phyloP scores from a whole-genome alignment of 257 asterid species.

The Plectranthus barbatus region DNA sequence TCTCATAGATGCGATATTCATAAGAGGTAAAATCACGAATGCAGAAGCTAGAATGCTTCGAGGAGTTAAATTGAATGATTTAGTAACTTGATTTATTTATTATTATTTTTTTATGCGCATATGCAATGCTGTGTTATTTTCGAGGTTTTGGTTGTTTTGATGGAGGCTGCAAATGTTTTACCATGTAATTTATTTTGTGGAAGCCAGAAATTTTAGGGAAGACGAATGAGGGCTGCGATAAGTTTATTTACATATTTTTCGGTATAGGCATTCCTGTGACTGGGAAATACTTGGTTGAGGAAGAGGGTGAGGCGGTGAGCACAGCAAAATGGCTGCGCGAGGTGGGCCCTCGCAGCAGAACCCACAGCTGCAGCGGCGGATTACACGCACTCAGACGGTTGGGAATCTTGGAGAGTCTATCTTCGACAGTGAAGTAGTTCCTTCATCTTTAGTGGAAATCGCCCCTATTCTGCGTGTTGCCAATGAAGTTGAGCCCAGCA shows the following conservation, averaged over 20 bases:
- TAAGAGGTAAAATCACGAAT: no score
- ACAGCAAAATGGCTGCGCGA: slow-evolving; percentile 52
- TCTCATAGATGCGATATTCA: no score
- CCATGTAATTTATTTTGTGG: neutral
- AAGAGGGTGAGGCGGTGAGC: no score
- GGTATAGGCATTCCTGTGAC: slow-evolving; percentile 1
- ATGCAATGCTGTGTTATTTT: no score
- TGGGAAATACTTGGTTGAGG: slow-evolving; percentile 14
- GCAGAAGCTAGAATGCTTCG: no score
- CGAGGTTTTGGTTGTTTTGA: neutral
- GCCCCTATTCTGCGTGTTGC: slow-evolving; percentile 99
- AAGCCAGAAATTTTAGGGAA: neutral
- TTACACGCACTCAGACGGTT: slow-evolving; percentile 87
- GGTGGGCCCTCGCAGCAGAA: slow-evolving; percentile 57
- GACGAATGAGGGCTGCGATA: neutral
- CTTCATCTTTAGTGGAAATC: slow-evolving; percentile 92
- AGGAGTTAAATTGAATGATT: no score
- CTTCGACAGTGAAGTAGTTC: slow-evolving; percentile 96
- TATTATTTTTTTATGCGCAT: no score
- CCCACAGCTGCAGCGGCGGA: slow-evolving; percentile 75
- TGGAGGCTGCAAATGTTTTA: neutral
- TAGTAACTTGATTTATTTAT: no score
- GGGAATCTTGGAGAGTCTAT: slow-evolving; percentile 91
- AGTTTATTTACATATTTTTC: neutral
- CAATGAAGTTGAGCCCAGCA: slow-evolving; percentile 97